Conservation (phyloP, 495 filamentous ascomycete genomes). For the Achaetomiella virescens region DNA sequence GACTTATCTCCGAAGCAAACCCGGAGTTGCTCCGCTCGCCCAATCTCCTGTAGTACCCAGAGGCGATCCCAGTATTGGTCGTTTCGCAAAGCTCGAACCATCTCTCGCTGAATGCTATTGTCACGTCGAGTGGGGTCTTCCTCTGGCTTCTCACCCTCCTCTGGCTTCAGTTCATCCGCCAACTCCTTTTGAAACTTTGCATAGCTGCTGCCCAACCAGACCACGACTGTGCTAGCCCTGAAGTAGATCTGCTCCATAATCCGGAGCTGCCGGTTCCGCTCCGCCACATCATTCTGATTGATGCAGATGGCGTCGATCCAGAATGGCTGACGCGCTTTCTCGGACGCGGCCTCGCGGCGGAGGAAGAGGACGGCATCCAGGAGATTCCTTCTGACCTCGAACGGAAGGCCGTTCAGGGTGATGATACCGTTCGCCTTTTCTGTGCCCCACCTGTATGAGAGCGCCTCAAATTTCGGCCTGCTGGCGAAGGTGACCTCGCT, state of each 20-base stretch:
- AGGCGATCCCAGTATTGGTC: constrained; percentile 10
- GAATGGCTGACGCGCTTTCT: not conserved
- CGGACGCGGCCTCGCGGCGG: not conserved
- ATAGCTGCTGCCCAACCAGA: not conserved
- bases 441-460: not conserved
- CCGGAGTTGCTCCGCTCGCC: not conserved
- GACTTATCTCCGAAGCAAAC: constrained; percentile 1
- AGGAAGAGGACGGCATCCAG: not conserved
- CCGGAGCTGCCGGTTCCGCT: not conserved
- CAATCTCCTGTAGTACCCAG: constrained; percentile 11
- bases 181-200: not conserved
- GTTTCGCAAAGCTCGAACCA: not conserved
- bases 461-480: not conserved
- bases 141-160: not conserved
- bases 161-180: not conserved
- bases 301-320: not conserved
- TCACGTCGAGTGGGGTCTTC: not conserved
- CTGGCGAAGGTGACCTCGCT: not conserved
- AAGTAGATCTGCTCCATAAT: constrained; percentile 1
- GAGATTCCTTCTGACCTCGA: not conserved
- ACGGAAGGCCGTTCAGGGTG: not conserved
- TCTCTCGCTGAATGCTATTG: not conserved
- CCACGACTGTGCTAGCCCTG: not conserved
- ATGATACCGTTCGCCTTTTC: not conserved
- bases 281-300: not conserved